phyloP scores from a whole-genome alignment of 83 land plant genomes.

The Thuja plicata region DNA sequence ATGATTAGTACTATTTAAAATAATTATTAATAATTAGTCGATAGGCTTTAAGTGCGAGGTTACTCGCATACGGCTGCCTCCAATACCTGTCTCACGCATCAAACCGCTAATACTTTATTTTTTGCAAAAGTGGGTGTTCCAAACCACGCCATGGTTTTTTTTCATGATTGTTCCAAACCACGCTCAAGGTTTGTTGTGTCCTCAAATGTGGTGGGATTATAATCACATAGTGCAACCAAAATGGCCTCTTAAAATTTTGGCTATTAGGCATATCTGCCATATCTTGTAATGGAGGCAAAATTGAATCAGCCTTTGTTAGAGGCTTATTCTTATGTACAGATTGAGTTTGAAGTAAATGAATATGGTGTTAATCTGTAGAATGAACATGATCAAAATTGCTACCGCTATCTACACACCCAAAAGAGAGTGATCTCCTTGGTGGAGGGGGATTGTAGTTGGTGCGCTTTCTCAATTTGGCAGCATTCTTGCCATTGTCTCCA shows the following conservation, averaged over 20 bases:
- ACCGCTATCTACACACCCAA: not conserved
- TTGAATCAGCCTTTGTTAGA: constrained; percentile 8
- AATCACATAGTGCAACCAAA: constrained; percentile 34
- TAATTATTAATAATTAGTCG: too few relatives aligned
- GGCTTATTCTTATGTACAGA: constrained; percentile 6
- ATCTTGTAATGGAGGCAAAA: constrained; percentile 2
- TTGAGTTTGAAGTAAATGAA: constrained; percentile 23
- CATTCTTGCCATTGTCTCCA: not conserved
- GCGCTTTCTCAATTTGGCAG: constrained; percentile 13
- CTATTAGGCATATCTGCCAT: constrained; percentile 31
- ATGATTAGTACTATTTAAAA: too few relatives aligned
- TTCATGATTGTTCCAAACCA: too few relatives aligned
- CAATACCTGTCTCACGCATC: too few relatives aligned
- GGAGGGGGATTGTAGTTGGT: not conserved
- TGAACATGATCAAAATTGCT: not conserved
- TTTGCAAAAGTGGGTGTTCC: too few relatives aligned
- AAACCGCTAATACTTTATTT: too few relatives aligned
- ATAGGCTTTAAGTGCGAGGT: too few relatives aligned
- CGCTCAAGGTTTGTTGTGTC: too few relatives aligned
- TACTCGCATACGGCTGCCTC: too few relatives aligned
- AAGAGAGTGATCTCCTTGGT: constrained; percentile 9
- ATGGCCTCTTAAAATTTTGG: constrained; percentile 48
- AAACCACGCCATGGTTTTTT: too few relatives aligned
- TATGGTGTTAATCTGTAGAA: not conserved
- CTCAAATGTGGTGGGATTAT: constrained; percentile 11